These are phyloP conservation scores for Aspergillus steynii DNA, from an alignment of 495 filamentous ascomycete genomes.

Conservation along the genomic window DNA sequence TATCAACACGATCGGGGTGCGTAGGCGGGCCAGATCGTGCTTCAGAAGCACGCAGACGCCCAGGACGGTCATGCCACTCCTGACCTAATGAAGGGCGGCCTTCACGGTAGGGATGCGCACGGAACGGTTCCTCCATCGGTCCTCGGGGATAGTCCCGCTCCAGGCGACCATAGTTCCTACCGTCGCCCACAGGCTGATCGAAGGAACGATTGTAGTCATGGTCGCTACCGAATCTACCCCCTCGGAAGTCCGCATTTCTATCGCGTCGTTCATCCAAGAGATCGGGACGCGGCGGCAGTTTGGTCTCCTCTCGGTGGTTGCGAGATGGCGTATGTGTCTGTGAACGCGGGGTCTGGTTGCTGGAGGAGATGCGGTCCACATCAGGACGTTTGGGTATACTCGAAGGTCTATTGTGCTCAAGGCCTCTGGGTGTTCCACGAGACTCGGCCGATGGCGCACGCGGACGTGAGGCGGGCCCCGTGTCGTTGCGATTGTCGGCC, in stretches of 20 bases:
- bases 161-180: conserved; percentile 32
- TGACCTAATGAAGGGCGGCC: conserved; percentile 31
- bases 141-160: conserved; percentile 39
- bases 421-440: conserved; percentile 9
- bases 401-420: conserved; percentile 30
- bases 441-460: conserved; percentile 26
- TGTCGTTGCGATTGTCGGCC: conserved; percentile 12
- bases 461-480: conserved; percentile 16
- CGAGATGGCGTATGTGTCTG: conserved; percentile 35
- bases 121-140: conserved; percentile 43
- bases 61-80: conserved; percentile 43
- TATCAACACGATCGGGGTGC: conserved; percentile 37
- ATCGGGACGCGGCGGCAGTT: conserved; percentile 42
- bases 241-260: conserved; percentile 36
- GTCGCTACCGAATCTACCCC: conserved; percentile 36
- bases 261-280: conserved; percentile 41
- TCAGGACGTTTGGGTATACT: conserved; percentile 41
- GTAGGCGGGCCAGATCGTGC: conserved; percentile 25
- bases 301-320: conserved; percentile 28
- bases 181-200: conserved; percentile 30
- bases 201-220: conserved; percentile 38
- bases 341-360: conserved; percentile 25
- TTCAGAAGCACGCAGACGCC: conserved; percentile 32
- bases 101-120: conserved; percentile 38
- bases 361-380: conserved; percentile 27